Evolutionary conservation across 2,329 filamentous ascomycete species (phyloP).

Genomic region (Blastomyces percursus): DNA sequence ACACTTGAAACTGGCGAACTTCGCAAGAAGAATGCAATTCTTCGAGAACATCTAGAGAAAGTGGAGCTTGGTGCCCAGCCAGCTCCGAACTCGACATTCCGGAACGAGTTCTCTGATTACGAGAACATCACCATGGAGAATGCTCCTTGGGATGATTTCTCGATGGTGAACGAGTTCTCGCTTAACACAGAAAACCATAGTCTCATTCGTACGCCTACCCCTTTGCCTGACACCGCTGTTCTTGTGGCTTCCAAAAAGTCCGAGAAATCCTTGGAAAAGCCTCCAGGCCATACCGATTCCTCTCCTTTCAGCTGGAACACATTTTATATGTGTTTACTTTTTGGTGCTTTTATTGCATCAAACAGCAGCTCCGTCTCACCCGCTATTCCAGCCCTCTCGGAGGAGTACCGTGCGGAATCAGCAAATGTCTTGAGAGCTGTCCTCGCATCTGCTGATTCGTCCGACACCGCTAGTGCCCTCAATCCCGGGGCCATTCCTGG

Average conservation of each 20-base stretch:
- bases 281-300: slow-evolving; percentile 46
- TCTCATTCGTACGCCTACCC: slow-evolving; percentile 14
- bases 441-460: slow-evolving; percentile 34
- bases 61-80: slow-evolving; percentile 30
- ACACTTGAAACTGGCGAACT: slow-evolving; percentile 84
- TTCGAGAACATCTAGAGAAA: slow-evolving; percentile 53
- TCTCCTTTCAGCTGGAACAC: slow-evolving; percentile 56
- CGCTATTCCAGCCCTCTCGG: slow-evolving; percentile 41
- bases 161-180: slow-evolving; percentile 56
- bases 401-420: slow-evolving; percentile 39
- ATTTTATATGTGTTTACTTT: slow-evolving; percentile 91
- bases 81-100: slow-evolving; percentile 44
- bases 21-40: slow-evolving; percentile 80
- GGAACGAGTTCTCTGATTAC: slow-evolving; percentile 67
- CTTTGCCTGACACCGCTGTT: slow-evolving; percentile 24
- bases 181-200: slow-evolving; percentile 32
- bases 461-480: slow-evolving; percentile 42
- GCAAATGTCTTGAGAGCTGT: slow-evolving; percentile 39
- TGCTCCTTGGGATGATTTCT: slow-evolving; percentile 68
- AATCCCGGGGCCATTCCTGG: slow-evolving; percentile 18
- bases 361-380: slow-evolving; percentile 58
- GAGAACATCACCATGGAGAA: slow-evolving; percentile 71
- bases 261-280: slow-evolving; percentile 26
- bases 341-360: slow-evolving; percentile 90
- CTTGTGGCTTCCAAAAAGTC: slow-evolving; percentile 32